phyloP scores from a whole-genome alignment of 2,329 filamentous ascomycete genomes.

The Hypoxylon sp. region DNA sequence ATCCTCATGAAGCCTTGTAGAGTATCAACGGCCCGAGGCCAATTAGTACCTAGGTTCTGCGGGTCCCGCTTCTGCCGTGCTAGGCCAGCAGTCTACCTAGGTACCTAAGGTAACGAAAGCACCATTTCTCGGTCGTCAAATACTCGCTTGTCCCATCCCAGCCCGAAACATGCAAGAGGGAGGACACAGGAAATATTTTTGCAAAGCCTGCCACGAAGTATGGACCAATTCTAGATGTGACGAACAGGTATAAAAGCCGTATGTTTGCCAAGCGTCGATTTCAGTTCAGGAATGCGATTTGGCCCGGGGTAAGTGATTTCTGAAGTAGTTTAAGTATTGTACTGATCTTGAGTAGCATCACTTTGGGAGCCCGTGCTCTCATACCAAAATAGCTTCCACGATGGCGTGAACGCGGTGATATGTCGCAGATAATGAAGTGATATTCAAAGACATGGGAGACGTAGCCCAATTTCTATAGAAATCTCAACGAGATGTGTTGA shows the following conservation, averaged over 20 bases:
- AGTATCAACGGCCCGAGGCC: too few species aligned
- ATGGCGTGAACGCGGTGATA: conserved; percentile 1
- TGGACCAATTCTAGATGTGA: too few species aligned
- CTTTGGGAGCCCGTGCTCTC: conserved; percentile 5
- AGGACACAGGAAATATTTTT: conserved; percentile 3
- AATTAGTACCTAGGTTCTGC: too few species aligned
- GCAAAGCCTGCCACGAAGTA: neutral
- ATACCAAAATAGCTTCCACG: neutral
- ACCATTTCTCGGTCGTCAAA: neutral
- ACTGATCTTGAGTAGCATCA: neutral
- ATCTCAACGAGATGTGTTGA: neutral
- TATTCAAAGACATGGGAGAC: neutral
- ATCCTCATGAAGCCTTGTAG: too few species aligned
- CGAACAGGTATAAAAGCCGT: too few species aligned
- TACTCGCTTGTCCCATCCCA: neutral
- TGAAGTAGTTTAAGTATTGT: too few species aligned
- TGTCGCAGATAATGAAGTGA: conserved; percentile 4
- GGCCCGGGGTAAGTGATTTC: too few species aligned
- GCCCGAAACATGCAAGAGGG: conserved; percentile 7
- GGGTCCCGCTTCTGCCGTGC: too few species aligned
- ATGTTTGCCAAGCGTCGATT: too few species aligned
- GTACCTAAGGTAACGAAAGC: too few species aligned
- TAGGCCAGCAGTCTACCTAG: too few species aligned
- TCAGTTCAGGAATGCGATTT: too few species aligned
- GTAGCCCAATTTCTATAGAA: neutral